Base-by-base conservation (phyloP, 2,329 filamentous ascomycete genomes). In the Colletotrichum sidae region DNA sequence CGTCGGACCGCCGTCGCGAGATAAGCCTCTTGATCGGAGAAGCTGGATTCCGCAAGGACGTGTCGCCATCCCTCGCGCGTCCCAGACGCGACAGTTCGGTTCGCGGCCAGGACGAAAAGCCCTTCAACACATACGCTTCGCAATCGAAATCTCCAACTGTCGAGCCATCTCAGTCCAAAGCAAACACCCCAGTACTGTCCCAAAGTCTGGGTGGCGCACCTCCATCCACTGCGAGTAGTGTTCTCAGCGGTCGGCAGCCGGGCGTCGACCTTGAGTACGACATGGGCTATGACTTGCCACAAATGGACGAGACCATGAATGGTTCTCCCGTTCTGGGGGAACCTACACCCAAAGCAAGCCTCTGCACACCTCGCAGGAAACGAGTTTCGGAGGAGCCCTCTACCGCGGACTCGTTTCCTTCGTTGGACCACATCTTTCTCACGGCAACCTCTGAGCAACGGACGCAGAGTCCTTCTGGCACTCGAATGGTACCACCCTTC, bases 231-330 rank as follows among this genome's bases (percentile, higher is more conserved):
- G 72, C 72, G 8, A 78, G 76, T 64, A 86, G 80, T 69, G 72
- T 78, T 68, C 77, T 51, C 65, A 86, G 80, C 70, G 85, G 84
- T 33, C 79, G 83, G 12, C 86, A 87, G 62, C 80, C 81, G 4
- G 82, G 85, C 60, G 80, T 78, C 6, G 72, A 77, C 11, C 77
- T 79, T 55, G 73, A 74, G 68, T 71, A 77, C 12, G 76, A 79
- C 41, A 71, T 75, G 44, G 76, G 69, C 15, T 71, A 77, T 4
- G 73, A 76, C 1, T 69, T 75, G 0, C 45, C 41, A 17, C 65
- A 56, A 38, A 46, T 68, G 3, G 37, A 47, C 25, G 56, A 64
- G 15, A 55, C 46, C 10, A 55, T 42, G 9, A 55, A 57, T 6
- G 55, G 53, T 10, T 61, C 47, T 52, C 59, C 55, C 11, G 33